Conservation (phyloP, 2,329 filamentous ascomycete genomes). For the Aspergillus flavus region DNA sequence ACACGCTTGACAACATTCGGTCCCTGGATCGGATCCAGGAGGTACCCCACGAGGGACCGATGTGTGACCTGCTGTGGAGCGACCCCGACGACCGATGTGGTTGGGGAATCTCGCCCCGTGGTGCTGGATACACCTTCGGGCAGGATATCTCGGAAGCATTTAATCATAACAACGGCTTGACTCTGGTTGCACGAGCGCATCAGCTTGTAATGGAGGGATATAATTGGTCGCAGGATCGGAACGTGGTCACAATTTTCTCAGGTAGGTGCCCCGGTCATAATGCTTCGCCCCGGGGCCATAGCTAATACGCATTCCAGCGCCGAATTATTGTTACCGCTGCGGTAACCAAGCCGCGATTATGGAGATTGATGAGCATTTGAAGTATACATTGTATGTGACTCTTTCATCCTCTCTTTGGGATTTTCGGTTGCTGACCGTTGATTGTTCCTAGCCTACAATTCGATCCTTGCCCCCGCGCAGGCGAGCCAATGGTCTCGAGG, state of each 20-base stretch:
- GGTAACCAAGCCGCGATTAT: constrained; percentile 99
- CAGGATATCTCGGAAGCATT: constrained; percentile 98
- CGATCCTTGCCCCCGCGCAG: constrained; percentile 94
- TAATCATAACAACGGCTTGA: constrained; percentile 98
- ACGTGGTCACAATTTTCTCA: constrained; percentile 98
- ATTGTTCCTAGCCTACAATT: constrained; percentile 82
- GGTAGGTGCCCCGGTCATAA: constrained; percentile 53
- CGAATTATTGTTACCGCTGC: constrained; percentile 97
- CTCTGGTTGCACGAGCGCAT: constrained; percentile 91
- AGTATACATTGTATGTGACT: constrained; percentile 92
- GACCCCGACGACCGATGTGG: constrained; percentile 96
- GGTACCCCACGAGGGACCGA: constrained; percentile 95
- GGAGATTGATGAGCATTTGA: constrained; percentile 99
- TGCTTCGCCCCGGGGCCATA: neutral
- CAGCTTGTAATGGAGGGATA: constrained; percentile 99
- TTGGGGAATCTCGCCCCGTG: constrained; percentile 93
- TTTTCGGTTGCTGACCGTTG: neutral
- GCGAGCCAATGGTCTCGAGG: constrained; percentile 98
- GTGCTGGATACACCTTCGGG: constrained; percentile 92
- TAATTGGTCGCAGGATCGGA: constrained; percentile 98
- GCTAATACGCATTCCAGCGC: constrained; percentile 54
- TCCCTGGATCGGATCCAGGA: constrained; percentile 96
- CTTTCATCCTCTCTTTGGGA: neutral
- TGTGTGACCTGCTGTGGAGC: constrained; percentile 97
- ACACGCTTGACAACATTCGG: constrained; percentile 93